Percentiles rank a stretch among this genome's conserved stretches.
These are phyloP conservation scores for Cyathus striatus DNA, from an alignment of 768 basidiomycete species.

Conservation along the genomic window DNA sequence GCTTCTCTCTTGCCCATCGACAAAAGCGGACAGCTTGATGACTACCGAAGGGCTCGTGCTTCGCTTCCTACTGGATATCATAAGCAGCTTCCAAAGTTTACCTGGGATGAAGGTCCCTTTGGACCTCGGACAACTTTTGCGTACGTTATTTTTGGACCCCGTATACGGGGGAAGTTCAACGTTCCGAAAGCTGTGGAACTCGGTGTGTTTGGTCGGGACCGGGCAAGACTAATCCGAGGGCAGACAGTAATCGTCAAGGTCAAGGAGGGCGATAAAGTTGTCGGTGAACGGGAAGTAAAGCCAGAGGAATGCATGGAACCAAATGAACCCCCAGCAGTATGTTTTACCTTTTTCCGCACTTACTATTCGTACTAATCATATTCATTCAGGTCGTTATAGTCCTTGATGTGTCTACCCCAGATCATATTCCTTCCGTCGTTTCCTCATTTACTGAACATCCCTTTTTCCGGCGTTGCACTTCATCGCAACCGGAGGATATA, in stretches of 20 bases:
- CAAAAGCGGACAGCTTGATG: no score
- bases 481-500: constrained; percentile 30
- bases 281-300: constrained; percentile 44
- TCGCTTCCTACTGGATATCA: constrained; percentile 27
- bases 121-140: constrained; percentile 33
- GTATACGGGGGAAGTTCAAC: constrained; percentile 68
- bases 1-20: no score
- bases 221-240: constrained; percentile 62
- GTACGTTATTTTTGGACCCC: constrained; percentile 49
- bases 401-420: constrained; percentile 64
- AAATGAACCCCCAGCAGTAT: constrained; percentile 42
- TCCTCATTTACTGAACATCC: constrained; percentile 40
- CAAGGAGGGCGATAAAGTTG: constrained; percentile 32
- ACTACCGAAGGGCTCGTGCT: constrained; percentile 18
- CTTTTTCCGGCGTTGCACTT: constrained; percentile 45
- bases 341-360: constrained; percentile 2
- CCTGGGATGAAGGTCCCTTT: constrained; percentile 8
- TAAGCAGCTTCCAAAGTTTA: constrained; percentile 31
- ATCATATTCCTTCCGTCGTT: constrained; percentile 48
- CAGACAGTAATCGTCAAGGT: constrained; percentile 54
- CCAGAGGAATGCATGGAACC: constrained; percentile 61
- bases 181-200: constrained; percentile 55
- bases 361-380: background rate
- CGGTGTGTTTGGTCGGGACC: constrained; percentile 54
- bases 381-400: constrained; percentile 51